Percentiles rank a stretch among this genome's conserved stretches.
phyloP scores from a whole-genome alignment of 2,329 filamentous ascomycete genomes.

The Colletotrichum australisinense region DNA sequence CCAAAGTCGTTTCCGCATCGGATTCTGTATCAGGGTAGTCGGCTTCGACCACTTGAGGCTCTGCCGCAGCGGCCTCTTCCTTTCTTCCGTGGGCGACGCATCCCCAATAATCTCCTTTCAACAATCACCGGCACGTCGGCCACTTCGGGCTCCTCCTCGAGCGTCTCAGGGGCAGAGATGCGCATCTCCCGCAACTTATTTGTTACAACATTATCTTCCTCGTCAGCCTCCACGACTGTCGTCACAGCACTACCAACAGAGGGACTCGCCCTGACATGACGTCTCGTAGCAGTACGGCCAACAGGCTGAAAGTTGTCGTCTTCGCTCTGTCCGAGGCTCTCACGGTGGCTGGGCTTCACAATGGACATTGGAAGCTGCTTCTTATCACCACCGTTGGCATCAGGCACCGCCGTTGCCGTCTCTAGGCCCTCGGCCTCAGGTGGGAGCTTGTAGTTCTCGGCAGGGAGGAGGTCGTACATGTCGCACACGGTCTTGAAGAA shows the following conservation, averaged over 20 bases:
- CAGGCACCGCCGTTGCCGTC: slow-evolving; percentile 52
- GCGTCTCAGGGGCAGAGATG: slow-evolving; percentile 65
- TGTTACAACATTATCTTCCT: slow-evolving; percentile 71
- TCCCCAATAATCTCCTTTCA: slow-evolving; percentile 45
- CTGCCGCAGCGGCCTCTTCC: slow-evolving; percentile 41
- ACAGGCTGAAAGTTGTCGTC: slow-evolving; percentile 65
- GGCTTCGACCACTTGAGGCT: slow-evolving; percentile 18
- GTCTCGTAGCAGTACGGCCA: slow-evolving; percentile 78
- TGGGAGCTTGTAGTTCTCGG: slow-evolving; percentile 96
- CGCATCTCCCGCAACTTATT: slow-evolving; percentile 59
- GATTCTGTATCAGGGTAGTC: slow-evolving; percentile 4
- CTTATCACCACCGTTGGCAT: slow-evolving; percentile 45
- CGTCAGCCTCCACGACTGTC: slow-evolving; percentile 85
- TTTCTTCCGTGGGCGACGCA: slow-evolving; percentile 36
- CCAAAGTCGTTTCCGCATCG: neutral
- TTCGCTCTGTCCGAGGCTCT: slow-evolving; percentile 44
- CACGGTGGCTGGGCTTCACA: slow-evolving; percentile 48
- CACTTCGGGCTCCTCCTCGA: slow-evolving; percentile 62
- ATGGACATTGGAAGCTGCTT: slow-evolving; percentile 47
- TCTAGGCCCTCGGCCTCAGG: slow-evolving; percentile 91
- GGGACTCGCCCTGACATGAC: slow-evolving; percentile 83
- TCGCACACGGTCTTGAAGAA: slow-evolving; percentile 99
- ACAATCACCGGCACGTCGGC: slow-evolving; percentile 55
- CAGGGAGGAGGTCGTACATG: slow-evolving; percentile 86
- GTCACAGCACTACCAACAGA: slow-evolving; percentile 83